A percentile compares a stretch with the other conserved stretches of the same genome.
phyloP scores from a whole-genome alignment of 2,329 filamentous ascomycete species.

The Sporothrix humicola region DNA sequence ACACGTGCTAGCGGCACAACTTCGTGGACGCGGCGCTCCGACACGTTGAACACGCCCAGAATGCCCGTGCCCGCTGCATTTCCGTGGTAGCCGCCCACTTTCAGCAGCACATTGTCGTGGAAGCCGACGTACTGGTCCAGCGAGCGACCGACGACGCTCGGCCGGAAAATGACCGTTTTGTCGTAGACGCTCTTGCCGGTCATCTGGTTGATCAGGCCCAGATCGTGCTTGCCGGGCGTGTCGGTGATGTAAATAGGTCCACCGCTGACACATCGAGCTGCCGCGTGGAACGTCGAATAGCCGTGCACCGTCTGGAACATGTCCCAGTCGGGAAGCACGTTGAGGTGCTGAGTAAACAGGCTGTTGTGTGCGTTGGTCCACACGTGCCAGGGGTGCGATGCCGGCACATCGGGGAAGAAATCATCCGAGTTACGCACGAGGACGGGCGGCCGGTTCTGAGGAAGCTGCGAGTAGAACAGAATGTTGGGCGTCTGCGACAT shows the following conservation, averaged over 20 bases:
- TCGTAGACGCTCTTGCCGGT: conserved; percentile 74
- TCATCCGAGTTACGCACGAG: conserved; percentile 87
- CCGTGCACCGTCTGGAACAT: conserved; percentile 70
- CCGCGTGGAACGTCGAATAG: conserved; percentile 85
- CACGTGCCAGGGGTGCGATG: conserved; percentile 91
- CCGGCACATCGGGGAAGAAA: conserved; percentile 83
- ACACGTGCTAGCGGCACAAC: conserved; percentile 74
- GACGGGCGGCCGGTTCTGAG: conserved; percentile 73
- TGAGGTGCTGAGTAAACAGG: conserved; percentile 81
- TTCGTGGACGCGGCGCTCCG: conserved; percentile 65
- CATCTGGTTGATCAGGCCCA: conserved; percentile 78
- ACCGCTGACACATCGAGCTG: conserved; percentile 85
- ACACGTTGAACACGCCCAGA: conserved; percentile 84
- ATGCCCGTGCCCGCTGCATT: conserved; percentile 68
- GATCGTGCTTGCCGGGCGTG: conserved; percentile 78
- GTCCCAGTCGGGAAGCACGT: conserved; percentile 82
- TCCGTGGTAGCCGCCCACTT: conserved; percentile 80
- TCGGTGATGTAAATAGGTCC: conserved; percentile 97
- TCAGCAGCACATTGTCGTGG: conserved; percentile 73
- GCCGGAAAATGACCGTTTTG: conserved; percentile 80
- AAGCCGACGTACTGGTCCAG: conserved; percentile 77
- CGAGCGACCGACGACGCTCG: conserved; percentile 73
- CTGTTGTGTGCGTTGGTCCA: conserved; percentile 93
- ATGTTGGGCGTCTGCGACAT: conserved; percentile 91
- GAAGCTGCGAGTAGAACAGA: conserved; percentile 82